These are phyloP conservation scores for Solanum pinnatisectum DNA, from an alignment of 257 asterid species.

Conservation along the genomic window DNA sequence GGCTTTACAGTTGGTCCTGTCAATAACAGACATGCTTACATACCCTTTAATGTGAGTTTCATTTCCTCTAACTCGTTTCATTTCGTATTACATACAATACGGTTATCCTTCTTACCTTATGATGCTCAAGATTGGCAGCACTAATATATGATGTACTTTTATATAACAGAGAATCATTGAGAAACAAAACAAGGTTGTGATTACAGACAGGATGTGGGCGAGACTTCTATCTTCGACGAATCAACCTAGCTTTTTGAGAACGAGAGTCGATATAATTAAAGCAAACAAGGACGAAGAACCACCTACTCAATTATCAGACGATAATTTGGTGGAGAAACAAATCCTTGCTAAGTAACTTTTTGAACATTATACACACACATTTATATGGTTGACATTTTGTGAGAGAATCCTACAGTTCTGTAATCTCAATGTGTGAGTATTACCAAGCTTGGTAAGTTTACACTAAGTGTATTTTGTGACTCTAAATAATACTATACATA, in stretches of 20 bases:
- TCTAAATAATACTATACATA: background rate
- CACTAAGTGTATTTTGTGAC: background rate
- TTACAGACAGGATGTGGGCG: conserved; percentile 99
- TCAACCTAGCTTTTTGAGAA: conserved; percentile 76
- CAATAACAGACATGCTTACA: conserved; percentile 60
- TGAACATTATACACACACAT: background rate
- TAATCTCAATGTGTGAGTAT: background rate
- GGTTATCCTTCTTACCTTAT: background rate
- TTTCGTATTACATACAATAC: background rate
- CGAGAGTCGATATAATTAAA: conserved; percentile 10
- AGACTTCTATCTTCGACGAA: conserved; percentile 82
- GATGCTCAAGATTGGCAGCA: background rate
- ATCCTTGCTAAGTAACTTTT: background rate
- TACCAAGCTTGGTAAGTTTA: background rate
- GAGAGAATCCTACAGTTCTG: background rate
- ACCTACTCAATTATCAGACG: conserved; percentile 15
- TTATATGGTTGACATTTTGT: too few relatives aligned
- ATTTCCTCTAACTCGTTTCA: background rate
- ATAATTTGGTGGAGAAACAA: background rate
- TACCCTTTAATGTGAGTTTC: conserved; percentile 71
- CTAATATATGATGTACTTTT: background rate
- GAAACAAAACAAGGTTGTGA: conserved; percentile 65
- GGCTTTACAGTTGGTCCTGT: conserved; percentile 76
- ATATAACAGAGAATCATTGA: conserved; percentile 49
- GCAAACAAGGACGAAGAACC: conserved; percentile 21